Conservation (phyloP, 2,329 filamentous ascomycete species). For the Alternaria infectoria region DNA sequence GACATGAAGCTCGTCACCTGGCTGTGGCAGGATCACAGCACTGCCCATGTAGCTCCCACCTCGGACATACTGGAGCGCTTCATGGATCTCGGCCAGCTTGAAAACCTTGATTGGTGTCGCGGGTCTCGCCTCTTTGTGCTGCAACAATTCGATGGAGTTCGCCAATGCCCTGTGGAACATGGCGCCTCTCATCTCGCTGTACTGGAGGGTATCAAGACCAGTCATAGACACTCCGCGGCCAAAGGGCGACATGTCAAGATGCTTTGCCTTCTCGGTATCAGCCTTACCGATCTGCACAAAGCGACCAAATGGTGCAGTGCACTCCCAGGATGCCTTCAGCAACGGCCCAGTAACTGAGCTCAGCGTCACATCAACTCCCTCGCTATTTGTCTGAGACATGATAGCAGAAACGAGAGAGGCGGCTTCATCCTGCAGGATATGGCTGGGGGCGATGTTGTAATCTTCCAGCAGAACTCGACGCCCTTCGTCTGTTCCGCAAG, state of each 20-base stretch:
- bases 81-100: background rate
- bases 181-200: background rate
- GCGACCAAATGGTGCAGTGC: background rate
- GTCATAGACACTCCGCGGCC: background rate
- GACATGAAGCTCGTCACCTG: background rate
- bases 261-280: background rate
- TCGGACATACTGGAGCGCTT: background rate
- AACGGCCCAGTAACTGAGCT: background rate
- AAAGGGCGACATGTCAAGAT: constrained; percentile 1
- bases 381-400: background rate
- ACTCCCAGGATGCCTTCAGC: constrained; percentile 1
- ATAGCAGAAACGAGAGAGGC: background rate
- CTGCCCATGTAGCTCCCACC: background rate
- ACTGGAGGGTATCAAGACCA: background rate
- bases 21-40: background rate
- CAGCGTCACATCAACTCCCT: constrained; percentile 1
- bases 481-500: background rate
- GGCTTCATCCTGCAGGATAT: background rate
- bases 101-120: background rate
- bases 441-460: background rate
- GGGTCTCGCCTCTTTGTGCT: background rate
- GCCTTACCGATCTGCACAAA: constrained; percentile 1
- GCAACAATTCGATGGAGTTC: background rate
- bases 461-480: background rate
- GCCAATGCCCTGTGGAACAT: background rate